These are phyloP conservation scores for Penicillium sp. DNA, from an alignment of 2,329 filamentous ascomycete genomes.

Conservation along the genomic window DNA sequence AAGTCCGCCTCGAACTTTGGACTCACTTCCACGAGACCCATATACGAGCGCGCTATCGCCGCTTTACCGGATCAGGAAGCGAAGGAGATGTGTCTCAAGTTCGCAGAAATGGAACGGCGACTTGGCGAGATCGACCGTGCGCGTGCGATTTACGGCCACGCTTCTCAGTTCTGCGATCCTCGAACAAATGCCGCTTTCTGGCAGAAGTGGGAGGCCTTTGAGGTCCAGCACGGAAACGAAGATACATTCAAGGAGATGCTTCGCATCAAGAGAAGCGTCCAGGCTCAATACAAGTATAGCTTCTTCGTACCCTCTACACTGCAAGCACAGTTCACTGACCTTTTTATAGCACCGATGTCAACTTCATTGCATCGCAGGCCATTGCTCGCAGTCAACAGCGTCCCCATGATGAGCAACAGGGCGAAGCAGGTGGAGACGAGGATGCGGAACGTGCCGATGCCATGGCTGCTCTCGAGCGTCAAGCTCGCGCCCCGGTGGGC, in stretches of 20 bases:
- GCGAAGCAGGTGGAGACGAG: conserved; percentile 40
- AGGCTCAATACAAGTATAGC: conserved; percentile 91
- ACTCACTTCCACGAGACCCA: conserved; percentile 85
- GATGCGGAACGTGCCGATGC: conserved; percentile 63
- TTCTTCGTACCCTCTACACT: conserved; percentile 14
- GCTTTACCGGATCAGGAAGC: conserved; percentile 91
- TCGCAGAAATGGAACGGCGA: conserved; percentile 92
- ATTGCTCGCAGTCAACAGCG: conserved; percentile 72
- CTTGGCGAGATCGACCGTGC: conserved; percentile 93
- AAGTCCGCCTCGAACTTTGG: conserved; percentile 98
- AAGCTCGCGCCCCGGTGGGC: conserved; percentile 81
- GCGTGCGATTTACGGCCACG: conserved; percentile 92
- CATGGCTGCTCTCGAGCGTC: conserved; percentile 83
- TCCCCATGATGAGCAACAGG: conserved; percentile 37
- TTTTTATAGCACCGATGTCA: conserved; percentile 74
- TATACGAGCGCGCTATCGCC: conserved; percentile 93
- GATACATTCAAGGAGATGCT: conserved; percentile 99
- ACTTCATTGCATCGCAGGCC: conserved; percentile 95
- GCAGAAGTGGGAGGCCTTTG: conserved; percentile 95
- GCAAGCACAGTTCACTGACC: conserved; percentile 34
- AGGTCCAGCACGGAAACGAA: conserved; percentile 97
- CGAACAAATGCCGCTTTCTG: conserved; percentile 87
- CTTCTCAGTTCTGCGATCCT: conserved; percentile 95
- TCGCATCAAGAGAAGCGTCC: conserved; percentile 92
- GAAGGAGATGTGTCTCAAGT: conserved; percentile 97